A percentile compares a stretch with the other conserved stretches of the same genome.
phyloP scores from a whole-genome alignment of 2,329 filamentous ascomycete genomes.

The Bipolaris cookei region DNA sequence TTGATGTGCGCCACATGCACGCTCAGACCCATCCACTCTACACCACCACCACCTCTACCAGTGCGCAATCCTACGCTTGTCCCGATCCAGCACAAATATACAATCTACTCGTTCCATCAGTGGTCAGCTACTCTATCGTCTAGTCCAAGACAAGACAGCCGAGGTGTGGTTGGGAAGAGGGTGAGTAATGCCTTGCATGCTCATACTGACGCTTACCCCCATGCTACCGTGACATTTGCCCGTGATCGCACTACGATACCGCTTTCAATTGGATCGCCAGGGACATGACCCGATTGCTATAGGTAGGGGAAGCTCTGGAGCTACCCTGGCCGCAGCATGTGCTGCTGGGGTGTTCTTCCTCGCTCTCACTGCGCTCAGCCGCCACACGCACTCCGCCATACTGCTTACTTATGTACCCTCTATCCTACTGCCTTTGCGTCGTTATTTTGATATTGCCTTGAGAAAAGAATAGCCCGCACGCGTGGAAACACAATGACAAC shows the following conservation, averaged over 20 bases:
- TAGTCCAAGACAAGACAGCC: background rate
- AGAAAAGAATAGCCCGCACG: background rate
- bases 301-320: conserved; percentile 25
- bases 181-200: conserved; percentile 6
- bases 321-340: conserved; percentile 22
- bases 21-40: conserved; percentile 22
- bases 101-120: background rate
- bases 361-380: conserved; percentile 22
- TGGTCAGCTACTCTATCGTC: background rate
- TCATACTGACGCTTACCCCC: conserved; percentile 3
- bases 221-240: conserved; percentile 19
- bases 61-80: conserved; percentile 28
- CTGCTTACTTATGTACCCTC: background rate
- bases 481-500: conserved; percentile 36
- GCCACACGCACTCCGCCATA: background rate
- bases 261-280: conserved; percentile 29
- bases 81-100: background rate
- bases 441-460: too few species aligned
- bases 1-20: conserved; percentile 21
- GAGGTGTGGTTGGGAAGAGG: conserved; percentile 5
- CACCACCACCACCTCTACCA: conserved; percentile 17
- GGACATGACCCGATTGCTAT: conserved; percentile 17
- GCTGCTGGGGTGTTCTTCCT: conserved; percentile 13
- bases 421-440: background rate
- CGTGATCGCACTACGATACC: conserved; percentile 22